Base-by-base conservation (phyloP, 2,329 filamentous ascomycete genomes). In the Thielaviopsis punctulata region DNA sequence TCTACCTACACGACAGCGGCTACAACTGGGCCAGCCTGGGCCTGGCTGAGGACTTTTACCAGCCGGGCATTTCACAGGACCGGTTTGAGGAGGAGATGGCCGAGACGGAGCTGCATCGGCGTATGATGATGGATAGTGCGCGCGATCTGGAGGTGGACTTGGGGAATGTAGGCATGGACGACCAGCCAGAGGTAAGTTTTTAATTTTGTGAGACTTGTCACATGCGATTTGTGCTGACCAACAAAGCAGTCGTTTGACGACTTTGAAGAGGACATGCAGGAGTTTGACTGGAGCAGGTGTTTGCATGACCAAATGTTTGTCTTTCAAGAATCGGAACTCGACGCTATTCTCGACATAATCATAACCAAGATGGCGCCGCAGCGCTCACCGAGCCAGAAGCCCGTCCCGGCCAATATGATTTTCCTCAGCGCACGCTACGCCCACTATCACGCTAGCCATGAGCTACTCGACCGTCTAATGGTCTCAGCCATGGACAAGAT, bases 121-220 rank as follows among this genome's bases (percentile, higher is more conserved):
- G 92, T 27, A 89, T 98, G 82, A 95, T 98, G 88, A 95, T 96
- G 90, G 92, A 98, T 64, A 98, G 92, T 62, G 90, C 92, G 5
- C 83, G 93, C 58, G 95, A 98, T 64, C 72, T 98, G 33, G 92
- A 98, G 65, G 92, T 98, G 43, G 92, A 98, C 61, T 68, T 98
- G 52, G 92, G 90, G 12, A 98, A 95, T 60, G 78, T 98, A 53
- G 92, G 92, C 25, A 82, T 98, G 60, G 92, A 98, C 62, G 92
- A 98, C 64, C 84, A 93, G 62, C 86, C 89, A 50, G 92, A 96
- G 72, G 86, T 88, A 68, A 60, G 75, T 58, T 23, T 22, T 22
- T 23, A 13, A 6, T 19, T 51, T 19, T 41, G 4, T 18, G 15
- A 15, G 10, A 12, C 47, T 46, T 18, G n/a, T 21, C 27, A 4